A percentile compares a stretch with the other conserved stretches of the same genome.
Conservation (phyloP, 139 green algal species). For the Astrephomene gubernaculifera region DNA sequence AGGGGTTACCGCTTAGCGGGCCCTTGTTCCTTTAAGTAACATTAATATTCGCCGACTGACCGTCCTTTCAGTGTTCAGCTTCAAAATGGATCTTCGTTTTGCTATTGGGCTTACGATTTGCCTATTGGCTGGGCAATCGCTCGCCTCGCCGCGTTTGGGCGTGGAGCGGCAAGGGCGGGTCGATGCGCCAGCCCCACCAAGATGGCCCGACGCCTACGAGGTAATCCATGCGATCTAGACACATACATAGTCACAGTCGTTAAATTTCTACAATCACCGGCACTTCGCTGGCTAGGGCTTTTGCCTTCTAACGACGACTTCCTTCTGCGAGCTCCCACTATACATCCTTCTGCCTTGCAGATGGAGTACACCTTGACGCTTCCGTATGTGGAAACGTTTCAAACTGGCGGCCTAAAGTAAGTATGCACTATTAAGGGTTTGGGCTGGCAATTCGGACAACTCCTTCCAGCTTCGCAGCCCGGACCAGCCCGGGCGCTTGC, state of each 20-base stretch:
- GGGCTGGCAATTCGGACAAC: background rate
- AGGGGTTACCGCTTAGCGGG: background rate
- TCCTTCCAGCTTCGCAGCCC: background rate
- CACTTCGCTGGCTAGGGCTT: background rate
- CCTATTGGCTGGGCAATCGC: background rate
- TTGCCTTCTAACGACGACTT: background rate
- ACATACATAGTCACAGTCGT: background rate
- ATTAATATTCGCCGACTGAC: background rate
- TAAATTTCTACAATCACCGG: background rate
- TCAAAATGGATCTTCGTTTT: background rate
- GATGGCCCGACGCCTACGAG: constrained; percentile 12
- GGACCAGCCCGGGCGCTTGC: background rate
- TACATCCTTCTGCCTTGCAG: constrained; percentile 25
- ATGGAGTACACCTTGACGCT: constrained; percentile 48
- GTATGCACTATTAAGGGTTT: background rate
- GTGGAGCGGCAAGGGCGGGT: background rate
- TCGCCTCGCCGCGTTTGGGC: background rate
- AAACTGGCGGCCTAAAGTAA: constrained; percentile 45
- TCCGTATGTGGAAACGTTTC: constrained; percentile 49
- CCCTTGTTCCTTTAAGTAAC: background rate
- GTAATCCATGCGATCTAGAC: background rate
- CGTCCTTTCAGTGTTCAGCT: background rate
- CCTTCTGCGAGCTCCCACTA: background rate
- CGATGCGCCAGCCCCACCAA: background rate
- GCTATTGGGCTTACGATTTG: background rate